Conservation (phyloP, 768 basidiomycete genomes). For the Goffeauzyma gilvescens region DNA sequence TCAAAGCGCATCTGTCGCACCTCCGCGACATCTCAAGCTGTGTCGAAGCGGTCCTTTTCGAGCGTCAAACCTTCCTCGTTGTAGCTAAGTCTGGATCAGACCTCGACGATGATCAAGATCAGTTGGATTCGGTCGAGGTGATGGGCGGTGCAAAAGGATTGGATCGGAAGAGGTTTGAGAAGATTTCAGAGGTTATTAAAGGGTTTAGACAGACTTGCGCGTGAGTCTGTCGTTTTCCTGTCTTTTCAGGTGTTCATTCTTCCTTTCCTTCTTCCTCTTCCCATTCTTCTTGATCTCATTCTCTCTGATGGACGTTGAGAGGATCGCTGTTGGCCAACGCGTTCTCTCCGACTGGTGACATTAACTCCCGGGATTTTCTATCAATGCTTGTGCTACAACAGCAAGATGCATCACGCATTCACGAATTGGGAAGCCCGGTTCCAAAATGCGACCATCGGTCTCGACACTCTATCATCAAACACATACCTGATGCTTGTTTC, state of each 20-base stretch:
- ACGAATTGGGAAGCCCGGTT: conserved; percentile 27
- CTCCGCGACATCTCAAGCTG: conserved; percentile 75
- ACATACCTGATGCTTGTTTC: conserved; percentile 81
- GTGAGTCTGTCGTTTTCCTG: conserved; percentile 32
- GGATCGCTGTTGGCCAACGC: too few relatives aligned
- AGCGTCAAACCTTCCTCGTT: conserved; percentile 92
- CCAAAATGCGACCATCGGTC: conserved; percentile 28
- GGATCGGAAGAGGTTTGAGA: conserved; percentile 35
- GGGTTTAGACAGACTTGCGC: conserved; percentile 83
- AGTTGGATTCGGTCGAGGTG: conserved; percentile 28
- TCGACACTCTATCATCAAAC: conserved; percentile 81
- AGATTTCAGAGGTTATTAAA: conserved; percentile 65
- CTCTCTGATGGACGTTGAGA: too few relatives aligned
- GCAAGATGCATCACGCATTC: conserved; percentile 11
- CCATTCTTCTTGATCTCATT: too few relatives aligned
- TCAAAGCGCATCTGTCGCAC: conserved; percentile 66
- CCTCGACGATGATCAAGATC: conserved; percentile 20
- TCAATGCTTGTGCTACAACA: background rate
- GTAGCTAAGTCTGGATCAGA: conserved; percentile 44
- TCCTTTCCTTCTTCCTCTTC: too few relatives aligned
- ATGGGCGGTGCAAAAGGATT: conserved; percentile 30
- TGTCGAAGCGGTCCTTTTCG: conserved; percentile 86
- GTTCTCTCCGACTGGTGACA: too few relatives aligned
- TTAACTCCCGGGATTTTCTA: too few relatives aligned
- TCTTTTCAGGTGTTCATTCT: background rate